Conservation (phyloP, 1,139 yeast genomes). For the Sugiyamaella japonica region DNA sequence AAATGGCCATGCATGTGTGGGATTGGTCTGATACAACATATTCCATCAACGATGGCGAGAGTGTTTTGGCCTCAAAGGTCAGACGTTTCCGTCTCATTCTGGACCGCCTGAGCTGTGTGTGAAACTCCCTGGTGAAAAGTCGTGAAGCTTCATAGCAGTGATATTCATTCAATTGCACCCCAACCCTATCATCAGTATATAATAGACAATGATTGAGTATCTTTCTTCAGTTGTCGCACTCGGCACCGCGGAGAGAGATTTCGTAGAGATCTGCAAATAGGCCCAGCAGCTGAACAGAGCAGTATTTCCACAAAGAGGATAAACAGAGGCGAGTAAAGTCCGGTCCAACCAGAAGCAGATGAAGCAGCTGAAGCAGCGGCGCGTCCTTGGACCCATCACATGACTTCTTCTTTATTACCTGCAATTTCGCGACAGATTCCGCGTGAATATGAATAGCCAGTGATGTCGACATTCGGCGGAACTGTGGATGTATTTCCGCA, state of each 20-base stretch:
- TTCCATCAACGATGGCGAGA: constrained; percentile 33
- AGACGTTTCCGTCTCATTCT: constrained; percentile 10
- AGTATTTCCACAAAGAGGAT: background rate
- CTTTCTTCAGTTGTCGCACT: no score
- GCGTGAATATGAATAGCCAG: background rate
- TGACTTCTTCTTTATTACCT: background rate
- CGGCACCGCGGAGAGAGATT: no score
- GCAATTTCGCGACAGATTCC: background rate
- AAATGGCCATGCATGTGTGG: background rate
- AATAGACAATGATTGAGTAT: no score
- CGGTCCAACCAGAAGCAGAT: no score
- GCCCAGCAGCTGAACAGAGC: no score
- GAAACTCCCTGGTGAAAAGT: no score
- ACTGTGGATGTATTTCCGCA: constrained; percentile 40
- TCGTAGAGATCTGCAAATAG: no score
- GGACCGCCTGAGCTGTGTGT: background rate
- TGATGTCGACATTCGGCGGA: constrained; percentile 36
- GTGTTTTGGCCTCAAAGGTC: constrained; percentile 13
- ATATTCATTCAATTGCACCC: background rate
- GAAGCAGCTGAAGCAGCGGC: background rate
- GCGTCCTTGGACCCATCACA: background rate
- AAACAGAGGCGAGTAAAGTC: background rate
- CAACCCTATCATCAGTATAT: background rate
- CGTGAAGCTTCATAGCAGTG: no score
- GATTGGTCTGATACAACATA: constrained; percentile 21